These are phyloP conservation scores for Coemansia sp. DNA, from an alignment of 192 early-diverging fungal genomes.

Conservation along the genomic window DNA sequence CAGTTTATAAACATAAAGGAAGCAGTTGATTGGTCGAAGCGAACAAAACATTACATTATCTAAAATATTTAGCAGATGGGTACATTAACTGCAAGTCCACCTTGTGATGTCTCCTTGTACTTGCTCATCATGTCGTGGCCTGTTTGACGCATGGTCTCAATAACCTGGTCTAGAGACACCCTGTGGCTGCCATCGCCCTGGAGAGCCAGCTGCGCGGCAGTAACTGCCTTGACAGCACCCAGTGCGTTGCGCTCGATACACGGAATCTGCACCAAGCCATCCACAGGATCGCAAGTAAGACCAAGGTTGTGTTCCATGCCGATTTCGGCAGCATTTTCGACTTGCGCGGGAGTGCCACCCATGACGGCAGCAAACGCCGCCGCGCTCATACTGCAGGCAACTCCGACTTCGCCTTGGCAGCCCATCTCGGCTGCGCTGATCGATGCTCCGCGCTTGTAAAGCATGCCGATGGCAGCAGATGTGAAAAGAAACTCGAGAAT, in stretches of 20 bases:
- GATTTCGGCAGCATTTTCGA: slow-evolving; percentile 96
- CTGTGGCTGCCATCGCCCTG: slow-evolving; percentile 89
- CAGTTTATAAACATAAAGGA: background rate
- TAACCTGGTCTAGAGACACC: slow-evolving; percentile 92
- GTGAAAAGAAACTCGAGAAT: slow-evolving; percentile 92
- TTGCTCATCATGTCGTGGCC: slow-evolving; percentile 90
- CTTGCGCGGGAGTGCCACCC: slow-evolving; percentile 84
- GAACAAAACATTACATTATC: background rate
- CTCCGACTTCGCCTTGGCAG: slow-evolving; percentile 97
- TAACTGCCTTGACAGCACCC: slow-evolving; percentile 93
- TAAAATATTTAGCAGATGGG: slow-evolving; percentile 69
- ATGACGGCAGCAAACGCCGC: slow-evolving; percentile 94
- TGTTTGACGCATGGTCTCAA: slow-evolving; percentile 93
- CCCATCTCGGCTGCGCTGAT: slow-evolving; percentile 97
- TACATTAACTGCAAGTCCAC: slow-evolving; percentile 90
- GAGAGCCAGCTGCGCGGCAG: slow-evolving; percentile 91
- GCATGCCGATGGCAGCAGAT: slow-evolving; percentile 91
- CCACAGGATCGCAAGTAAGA: slow-evolving; percentile 84
- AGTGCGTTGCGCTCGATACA: slow-evolving; percentile 96
- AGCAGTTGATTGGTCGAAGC: background rate
- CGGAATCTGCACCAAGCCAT: slow-evolving; percentile 91
- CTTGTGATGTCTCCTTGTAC: slow-evolving; percentile 95
- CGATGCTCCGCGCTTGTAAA: slow-evolving; percentile 91
- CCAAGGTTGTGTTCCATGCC: slow-evolving; percentile 90
- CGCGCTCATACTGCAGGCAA: slow-evolving; percentile 95